Evolutionary conservation across 129 eudicot genomes (phyloP).

Genomic region (Centaurea solstitialis): DNA sequence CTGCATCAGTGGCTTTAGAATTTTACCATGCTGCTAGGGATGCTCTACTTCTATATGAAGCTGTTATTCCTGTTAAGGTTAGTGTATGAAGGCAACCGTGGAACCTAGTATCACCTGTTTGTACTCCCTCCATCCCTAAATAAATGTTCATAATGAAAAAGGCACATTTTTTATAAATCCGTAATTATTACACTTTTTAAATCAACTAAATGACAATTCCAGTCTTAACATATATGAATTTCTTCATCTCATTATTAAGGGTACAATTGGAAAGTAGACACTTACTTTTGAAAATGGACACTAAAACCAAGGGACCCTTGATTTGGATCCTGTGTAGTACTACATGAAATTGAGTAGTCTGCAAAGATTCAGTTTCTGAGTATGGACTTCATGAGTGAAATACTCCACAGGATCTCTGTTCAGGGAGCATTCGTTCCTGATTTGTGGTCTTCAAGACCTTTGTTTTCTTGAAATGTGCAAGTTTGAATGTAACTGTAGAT

Average conservation of each 20-base stretch:
- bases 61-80: constrained; percentile 90
- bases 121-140: neutral
- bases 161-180: too few relatives aligned
- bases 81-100: constrained; percentile 28
- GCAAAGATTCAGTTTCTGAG: too few relatives aligned
- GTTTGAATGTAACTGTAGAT: neutral
- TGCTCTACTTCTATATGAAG: constrained; percentile 87
- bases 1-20: constrained; percentile 78
- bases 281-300: too few relatives aligned
- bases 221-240: neutral
- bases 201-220: neutral
- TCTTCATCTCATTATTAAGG: neutral
- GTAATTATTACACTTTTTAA: too few relatives aligned
- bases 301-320: neutral
- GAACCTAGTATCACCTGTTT: neutral
- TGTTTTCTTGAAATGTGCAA: neutral
- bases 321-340: neutral
- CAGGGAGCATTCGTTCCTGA: neutral
- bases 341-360: too few relatives aligned
- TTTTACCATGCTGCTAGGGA: constrained; percentile 93
- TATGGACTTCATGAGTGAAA: too few relatives aligned
- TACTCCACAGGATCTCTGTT: neutral
- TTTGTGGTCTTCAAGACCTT: neutral
- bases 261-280: neutral
- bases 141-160: too few relatives aligned